Base-by-base conservation (phyloP, 768 basidiomycete species). In the Russula earlei region DNA sequence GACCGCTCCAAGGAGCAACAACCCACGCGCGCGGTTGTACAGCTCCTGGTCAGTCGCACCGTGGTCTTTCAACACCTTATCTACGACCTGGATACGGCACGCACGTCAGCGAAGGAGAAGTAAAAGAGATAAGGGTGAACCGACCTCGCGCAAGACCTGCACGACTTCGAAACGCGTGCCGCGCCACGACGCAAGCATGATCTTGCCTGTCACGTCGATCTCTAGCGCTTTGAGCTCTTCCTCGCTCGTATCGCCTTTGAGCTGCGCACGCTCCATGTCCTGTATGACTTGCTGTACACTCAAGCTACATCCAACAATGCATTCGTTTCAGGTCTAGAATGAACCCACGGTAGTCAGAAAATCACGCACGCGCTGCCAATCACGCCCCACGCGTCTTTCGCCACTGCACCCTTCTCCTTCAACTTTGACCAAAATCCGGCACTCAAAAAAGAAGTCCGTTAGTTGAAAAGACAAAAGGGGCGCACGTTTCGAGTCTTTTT, bases 351-450 rank as follows among this genome's bases (percentile, higher is more conserved):
- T 50, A 52, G 29, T 31, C 19, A 45, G 15, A 24, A 27, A 49
- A 8, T 57, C 29, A 76, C 91, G 72, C 71, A 93, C 84, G 95
- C 95, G 76, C 90, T 92, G 34, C 91, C 90, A 57, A 98, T 87
- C 58, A 98, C 87, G 15, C 92, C 93, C 87, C 91, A 98, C 0
- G 93, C 89, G 62, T 99, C 96, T 70, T 98, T 98, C 25, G 93
- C 87, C 50, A 94, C 76, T 0, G 88, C 70, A 5, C 91, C 92
- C 69, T 93, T 94, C 71, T 99, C 96, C 71, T 95, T 98, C 65
- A 99, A 69, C 33, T 87, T 81, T 31, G 93, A 89, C 73, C 90
- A 92, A 74, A 96, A 95, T 17, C 93, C 94, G 7, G 86, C 85
- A 19, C 54, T 55, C 37, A 27, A 8, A n/a, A 22, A 19, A 37